Base-by-base conservation (phyloP, 331 rosid genomes). In the Prunus yedoensis region DNA sequence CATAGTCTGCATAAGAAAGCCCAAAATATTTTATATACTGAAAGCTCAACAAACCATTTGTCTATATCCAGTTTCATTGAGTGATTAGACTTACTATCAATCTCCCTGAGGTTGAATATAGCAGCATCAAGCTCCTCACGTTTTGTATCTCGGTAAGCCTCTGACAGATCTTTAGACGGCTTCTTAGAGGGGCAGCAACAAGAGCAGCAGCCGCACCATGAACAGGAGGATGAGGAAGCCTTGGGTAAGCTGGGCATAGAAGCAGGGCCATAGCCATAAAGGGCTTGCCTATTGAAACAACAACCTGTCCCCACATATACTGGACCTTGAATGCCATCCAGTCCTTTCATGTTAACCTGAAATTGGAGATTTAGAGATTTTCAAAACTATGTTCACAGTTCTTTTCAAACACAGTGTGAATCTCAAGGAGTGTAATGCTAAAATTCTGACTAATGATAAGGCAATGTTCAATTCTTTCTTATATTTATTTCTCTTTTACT, bases 321-420 rank as follows among this genome's bases (percentile, higher is more conserved):
- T 21, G 99, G 99, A 78, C 99, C 99, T 86, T 95, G 99, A 81
- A 92, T 89, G 50, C 99, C 99, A 87, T 95, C 99, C 51, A 95
- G 87, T 64, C 99, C 99, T 88, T 91, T 95, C 99, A 95, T 95
- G 91, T 95, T 95, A 80, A 92, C 97, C 99, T 95, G 88, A 68
- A 78, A 84, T 54, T 50, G 70, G 51, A 82, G 53, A 85, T 71
- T 72, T 58, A 38, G 49, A 72, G 38, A 68, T 51, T 70, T 76
- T 70, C 75, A 74, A 45, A 5, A 45, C 63, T 56, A 38, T 1
- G 9, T 70, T 23, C n/a, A 67, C 53, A 72, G 11, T 71, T 52
- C 41, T 14, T 60, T 25, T 5, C 35, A 6, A 25, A 38, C 43
- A 38, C 43, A 38, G 0, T 38, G 43, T 38, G 43, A 38, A 38